A percentile compares a stretch with the other conserved stretches of the same genome.
Conservation (phyloP, 2,329 filamentous ascomycete genomes). For the Microcyclospora tardicrescens region DNA sequence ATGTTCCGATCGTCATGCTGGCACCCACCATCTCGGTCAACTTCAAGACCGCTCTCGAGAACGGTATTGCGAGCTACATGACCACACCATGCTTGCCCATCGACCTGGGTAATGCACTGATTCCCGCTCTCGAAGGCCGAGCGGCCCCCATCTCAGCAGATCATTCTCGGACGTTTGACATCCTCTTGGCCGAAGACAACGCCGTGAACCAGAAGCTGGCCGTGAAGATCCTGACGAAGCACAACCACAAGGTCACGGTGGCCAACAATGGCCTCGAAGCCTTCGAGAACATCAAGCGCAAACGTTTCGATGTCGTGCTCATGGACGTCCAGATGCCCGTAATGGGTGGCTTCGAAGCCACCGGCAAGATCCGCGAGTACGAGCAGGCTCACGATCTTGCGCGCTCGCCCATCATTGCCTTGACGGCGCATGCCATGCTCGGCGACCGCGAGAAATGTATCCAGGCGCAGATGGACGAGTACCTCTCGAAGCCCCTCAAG, state of each 20-base stretch:
- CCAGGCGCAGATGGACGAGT: constrained; percentile 98
- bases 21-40: constrained; percentile 82
- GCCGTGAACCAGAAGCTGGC: constrained; percentile 92
- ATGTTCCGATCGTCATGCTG: constrained; percentile 86
- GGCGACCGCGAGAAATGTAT: constrained; percentile 97
- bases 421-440: constrained; percentile 97
- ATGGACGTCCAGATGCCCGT: constrained; percentile 99
- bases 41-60: constrained; percentile 82
- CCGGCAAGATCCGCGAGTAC: constrained; percentile 89
- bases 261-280: constrained; percentile 92
- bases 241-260: constrained; percentile 83
- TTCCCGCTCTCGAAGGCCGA: constrained; percentile 84
- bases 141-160: constrained; percentile 85
- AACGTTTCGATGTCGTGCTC: constrained; percentile 87
- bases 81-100: constrained; percentile 90
- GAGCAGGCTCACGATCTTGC: constrained; percentile 69
- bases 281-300: constrained; percentile 80
- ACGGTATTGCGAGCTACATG: constrained; percentile 98
- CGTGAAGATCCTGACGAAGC: constrained; percentile 94
- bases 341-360: constrained; percentile 97
- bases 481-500: constrained; percentile 89
- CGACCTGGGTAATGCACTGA: constrained; percentile 89
- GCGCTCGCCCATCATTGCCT: constrained; percentile 85
- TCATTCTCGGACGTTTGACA: constrained; percentile 90
- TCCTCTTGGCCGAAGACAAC: constrained; percentile 91